A percentile compares a stretch with the other conserved stretches of the same genome.
Conservation (phyloP, 345 rosid genomes). For the Arabidopsis suecica region DNA sequence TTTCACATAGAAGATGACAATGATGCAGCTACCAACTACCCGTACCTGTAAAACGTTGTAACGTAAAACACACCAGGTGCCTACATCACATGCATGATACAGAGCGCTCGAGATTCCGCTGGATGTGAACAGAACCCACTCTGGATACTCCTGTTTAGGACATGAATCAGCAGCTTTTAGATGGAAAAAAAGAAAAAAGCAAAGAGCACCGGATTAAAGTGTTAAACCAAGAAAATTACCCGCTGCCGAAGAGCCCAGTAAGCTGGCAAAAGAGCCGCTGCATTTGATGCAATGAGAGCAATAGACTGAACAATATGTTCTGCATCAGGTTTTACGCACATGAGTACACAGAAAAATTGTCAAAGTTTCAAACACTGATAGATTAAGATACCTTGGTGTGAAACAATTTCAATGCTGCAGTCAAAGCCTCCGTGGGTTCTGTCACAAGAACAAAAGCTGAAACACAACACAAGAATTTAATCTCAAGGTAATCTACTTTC, state of each 20-base stretch:
- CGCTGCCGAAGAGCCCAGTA: constrained; percentile 85
- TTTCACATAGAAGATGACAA: constrained; percentile 34
- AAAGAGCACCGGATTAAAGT: not conserved
- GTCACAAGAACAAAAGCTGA: constrained; percentile 90
- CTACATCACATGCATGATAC: constrained; percentile 97
- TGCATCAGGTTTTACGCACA: constrained; percentile 50
- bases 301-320: constrained; percentile 77
- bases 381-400: constrained; percentile 62
- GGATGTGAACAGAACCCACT: constrained; percentile 90
- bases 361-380: constrained; percentile 9
- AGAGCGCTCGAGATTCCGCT: constrained; percentile 94
- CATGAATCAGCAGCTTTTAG: constrained; percentile 29
- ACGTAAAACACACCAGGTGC: constrained; percentile 85
- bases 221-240: constrained; percentile 52
- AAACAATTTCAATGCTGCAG: constrained; percentile 81
- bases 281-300: constrained; percentile 89
- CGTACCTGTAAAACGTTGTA: constrained; percentile 83
- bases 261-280: constrained; percentile 87
- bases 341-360: constrained; percentile 36
- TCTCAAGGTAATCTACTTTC: constrained; percentile 15
- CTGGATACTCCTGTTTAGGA: constrained; percentile 78
- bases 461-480: constrained; percentile 44
- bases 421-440: constrained; percentile 96
- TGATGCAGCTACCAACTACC: constrained; percentile 24
- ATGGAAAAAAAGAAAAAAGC: constrained; percentile 18